Evolutionary conservation across 371 early-diverging fungal genomes (phyloP), one percentile per base, ranked within the genome.

Genomic region (Thermomucor indicae-seudaticae): DNA sequence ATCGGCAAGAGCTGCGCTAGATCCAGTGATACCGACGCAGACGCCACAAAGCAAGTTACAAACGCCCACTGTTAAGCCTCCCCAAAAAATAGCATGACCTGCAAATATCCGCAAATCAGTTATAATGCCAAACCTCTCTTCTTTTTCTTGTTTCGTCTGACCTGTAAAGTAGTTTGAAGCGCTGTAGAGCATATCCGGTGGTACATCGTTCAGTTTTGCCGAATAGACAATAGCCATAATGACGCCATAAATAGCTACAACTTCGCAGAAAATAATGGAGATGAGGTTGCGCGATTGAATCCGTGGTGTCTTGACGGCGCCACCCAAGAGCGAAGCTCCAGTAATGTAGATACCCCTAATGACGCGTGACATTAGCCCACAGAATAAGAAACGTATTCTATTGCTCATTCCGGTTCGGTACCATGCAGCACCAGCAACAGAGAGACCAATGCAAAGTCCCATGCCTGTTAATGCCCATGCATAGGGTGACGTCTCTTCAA

Each of bases 211-310:
- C 11, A 95, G 65, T 66, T 95, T 95, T 17, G 92, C 79, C 6
- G 90, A 87, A 63, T 94, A 95, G 42, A 97, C 92, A 59, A 97
- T 96, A 38, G 96, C 93, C 85, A 96, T 93, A 62, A 97, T 96
- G 45, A 97, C 84, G 52, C 98, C 98, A 67, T 97, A 97, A 58
- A 97, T 97, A 55, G 96, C 98, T 7, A 97, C 98, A 54, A 94
- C 98, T 77, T 98, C 98, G 76, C 97, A 98, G 62, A 98, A 96
- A 72, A 96, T 95, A 53, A 98, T 92, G 55, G 92, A 84, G 75
- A 98, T 95, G 55, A 98, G 79, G 79, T 97, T 98, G 76, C 95
- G 91, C 19, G 96, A 96, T 49, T 89, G 84, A 58, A 98, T 95
- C 37, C 97, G 84, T 51, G 97, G 98, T 4, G 93, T 84, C 53